phyloP scores from a whole-genome alignment of 768 basidiomycete genomes.

The Mycena rosella region DNA sequence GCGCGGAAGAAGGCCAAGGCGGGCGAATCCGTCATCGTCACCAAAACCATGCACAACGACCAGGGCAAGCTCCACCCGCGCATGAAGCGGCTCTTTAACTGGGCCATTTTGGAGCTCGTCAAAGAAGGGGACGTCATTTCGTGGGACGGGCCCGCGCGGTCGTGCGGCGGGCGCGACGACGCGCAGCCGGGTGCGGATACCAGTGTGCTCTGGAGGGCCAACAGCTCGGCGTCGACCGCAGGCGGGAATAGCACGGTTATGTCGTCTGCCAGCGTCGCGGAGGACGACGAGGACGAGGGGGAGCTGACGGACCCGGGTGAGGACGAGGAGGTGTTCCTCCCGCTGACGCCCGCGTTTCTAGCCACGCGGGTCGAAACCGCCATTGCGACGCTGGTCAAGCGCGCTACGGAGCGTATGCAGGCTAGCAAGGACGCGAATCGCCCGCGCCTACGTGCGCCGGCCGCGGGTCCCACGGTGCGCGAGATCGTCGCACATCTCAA shows the following conservation, averaged over 20 bases:
- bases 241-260: slow-evolving; percentile 48
- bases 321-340: slow-evolving; percentile 76
- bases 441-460: neutral
- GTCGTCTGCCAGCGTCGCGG: slow-evolving; percentile 38
- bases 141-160: slow-evolving; percentile 74
- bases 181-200: slow-evolving; percentile 36
- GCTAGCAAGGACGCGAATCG: neutral
- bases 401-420: slow-evolving; percentile 4
- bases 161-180: slow-evolving; percentile 41
- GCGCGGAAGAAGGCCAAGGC: slow-evolving; percentile 59
- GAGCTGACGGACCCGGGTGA: slow-evolving; percentile 71
- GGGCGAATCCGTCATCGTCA: slow-evolving; percentile 23
- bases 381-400: slow-evolving; percentile 52
- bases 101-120: slow-evolving; percentile 72
- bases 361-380: slow-evolving; percentile 60
- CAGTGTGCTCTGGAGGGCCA: slow-evolving; percentile 65
- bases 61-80: slow-evolving; percentile 53
- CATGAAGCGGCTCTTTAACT: slow-evolving; percentile 77
- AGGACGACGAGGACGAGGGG: slow-evolving; percentile 55
- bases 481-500: slow-evolving; percentile 17
- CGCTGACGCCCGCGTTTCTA: slow-evolving; percentile 67
- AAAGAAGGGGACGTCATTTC: slow-evolving; percentile 81
- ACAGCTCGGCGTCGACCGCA: slow-evolving; percentile 42
- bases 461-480: slow-evolving; percentile 9
- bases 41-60: slow-evolving; percentile 22